Conservation (phyloP, 345 rosid species). For the Geranium brycei region DNA sequence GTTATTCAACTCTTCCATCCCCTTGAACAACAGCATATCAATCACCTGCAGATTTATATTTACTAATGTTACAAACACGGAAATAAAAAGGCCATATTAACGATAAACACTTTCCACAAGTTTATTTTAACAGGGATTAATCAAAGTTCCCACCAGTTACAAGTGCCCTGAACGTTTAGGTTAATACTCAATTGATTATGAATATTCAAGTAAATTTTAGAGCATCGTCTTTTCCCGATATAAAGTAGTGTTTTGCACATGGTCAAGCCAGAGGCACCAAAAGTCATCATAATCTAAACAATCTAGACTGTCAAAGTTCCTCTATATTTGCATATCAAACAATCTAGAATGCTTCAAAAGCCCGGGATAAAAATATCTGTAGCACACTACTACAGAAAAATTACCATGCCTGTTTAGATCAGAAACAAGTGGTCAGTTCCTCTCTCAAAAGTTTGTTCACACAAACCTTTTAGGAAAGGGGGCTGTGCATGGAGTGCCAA, state of each 20-base stretch:
- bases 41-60: slow-evolving; percentile 51
- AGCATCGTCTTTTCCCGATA: background rate
- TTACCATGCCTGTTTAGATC: background rate
- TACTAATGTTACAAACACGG: slow-evolving; percentile 9
- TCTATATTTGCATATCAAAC: no score
- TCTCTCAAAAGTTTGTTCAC: no score
- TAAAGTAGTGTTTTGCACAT: background rate
- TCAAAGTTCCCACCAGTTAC: background rate
- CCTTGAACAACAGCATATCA: slow-evolving; percentile 87
- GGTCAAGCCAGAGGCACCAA: no score
- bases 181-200: background rate
- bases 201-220: background rate
- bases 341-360: background rate
- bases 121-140: background rate
- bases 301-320: background rate
- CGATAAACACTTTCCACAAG: background rate
- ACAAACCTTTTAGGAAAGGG: no score
- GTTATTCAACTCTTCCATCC: slow-evolving; percentile 78
- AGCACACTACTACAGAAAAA: background rate
- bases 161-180: background rate
- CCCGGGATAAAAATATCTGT: background rate
- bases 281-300: no score
- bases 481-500: background rate
- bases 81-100: background rate
- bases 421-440: background rate